Conservation (phyloP, 2,329 filamentous ascomycete species). For the Pseudogymnoascus sp. region DNA sequence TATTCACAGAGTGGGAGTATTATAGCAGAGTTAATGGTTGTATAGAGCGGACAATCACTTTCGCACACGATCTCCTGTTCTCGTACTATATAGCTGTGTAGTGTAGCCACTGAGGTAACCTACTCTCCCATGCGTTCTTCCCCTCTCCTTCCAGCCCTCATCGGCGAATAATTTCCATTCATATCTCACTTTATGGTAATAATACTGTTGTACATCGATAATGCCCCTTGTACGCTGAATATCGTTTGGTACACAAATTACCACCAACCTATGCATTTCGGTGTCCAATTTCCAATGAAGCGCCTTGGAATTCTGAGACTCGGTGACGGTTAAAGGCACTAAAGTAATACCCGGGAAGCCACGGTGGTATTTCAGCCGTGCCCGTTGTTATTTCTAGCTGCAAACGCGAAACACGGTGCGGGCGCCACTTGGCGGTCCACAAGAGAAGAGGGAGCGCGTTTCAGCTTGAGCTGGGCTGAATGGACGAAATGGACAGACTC, state of each 20-base stretch:
- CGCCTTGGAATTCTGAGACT: neutral
- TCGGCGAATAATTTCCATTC: neutral
- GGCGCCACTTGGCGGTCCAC: constrained; percentile 1
- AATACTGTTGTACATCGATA: neutral
- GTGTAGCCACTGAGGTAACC: neutral
- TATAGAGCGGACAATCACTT: neutral
- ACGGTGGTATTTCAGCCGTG: neutral
- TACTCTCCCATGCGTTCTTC: neutral
- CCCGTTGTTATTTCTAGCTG: neutral
- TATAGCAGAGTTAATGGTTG: neutral
- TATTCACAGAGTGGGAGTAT: neutral
- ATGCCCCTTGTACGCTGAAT: neutral
- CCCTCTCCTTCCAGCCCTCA: neutral
- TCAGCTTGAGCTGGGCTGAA: neutral
- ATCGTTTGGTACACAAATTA: neutral
- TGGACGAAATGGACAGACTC: neutral
- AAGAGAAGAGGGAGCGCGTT: neutral
- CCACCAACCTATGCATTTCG: neutral
- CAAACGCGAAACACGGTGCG: constrained; percentile 1
- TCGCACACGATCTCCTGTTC: neutral
- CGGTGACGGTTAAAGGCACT: neutral
- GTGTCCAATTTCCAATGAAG: neutral
- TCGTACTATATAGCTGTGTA: neutral
- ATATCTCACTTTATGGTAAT: neutral
- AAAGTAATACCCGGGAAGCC: neutral